A percentile compares a stretch with the other conserved stretches of the same genome.
phyloP scores from a whole-genome alignment of 2,329 filamentous ascomycete species.

The Truncatella angustata region DNA sequence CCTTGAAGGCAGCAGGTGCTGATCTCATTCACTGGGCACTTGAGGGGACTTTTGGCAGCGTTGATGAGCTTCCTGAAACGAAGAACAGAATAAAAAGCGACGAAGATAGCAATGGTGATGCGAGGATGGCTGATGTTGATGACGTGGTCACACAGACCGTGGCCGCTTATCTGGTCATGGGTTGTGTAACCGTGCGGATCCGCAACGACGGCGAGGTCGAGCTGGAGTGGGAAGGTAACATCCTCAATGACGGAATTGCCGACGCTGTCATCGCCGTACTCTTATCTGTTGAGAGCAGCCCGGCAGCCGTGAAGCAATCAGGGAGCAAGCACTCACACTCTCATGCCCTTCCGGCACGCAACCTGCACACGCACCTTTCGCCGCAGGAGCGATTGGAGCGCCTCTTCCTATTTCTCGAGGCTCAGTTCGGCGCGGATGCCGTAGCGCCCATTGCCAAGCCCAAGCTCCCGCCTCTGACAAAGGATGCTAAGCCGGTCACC shows the following conservation, averaged over 20 bases:
- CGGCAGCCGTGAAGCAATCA: constrained; percentile 87
- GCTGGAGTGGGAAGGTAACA: constrained; percentile 96
- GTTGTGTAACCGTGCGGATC: constrained; percentile 81
- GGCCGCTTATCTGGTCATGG: constrained; percentile 75
- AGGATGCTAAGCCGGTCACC: constrained; percentile 28
- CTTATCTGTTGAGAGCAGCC: constrained; percentile 88
- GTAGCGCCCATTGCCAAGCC: constrained; percentile 73
- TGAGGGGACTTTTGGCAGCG: constrained; percentile 87
- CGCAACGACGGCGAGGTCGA: constrained; percentile 76
- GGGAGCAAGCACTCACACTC: constrained; percentile 54
- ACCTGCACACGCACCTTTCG: constrained; percentile 71
- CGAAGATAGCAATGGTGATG: constrained; percentile 32
- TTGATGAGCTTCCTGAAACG: constrained; percentile 66
- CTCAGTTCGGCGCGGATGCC: constrained; percentile 85
- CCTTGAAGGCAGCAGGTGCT: constrained; percentile 80
- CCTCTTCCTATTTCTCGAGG: constrained; percentile 93
- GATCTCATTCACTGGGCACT: constrained; percentile 93
- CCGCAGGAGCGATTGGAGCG: constrained; percentile 77
- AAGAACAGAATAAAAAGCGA: constrained; percentile 38
- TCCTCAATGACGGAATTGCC: constrained; percentile 97
- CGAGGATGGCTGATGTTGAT: constrained; percentile 56
- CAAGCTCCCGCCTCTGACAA: constrained; percentile 46
- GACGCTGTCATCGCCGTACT: constrained; percentile 94
- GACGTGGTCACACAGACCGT: constrained; percentile 59
- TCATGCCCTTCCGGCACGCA: constrained; percentile 52